Evolutionary conservation across 306 rosid genomes (phyloP).

Genomic region (Prunus padus): DNA sequence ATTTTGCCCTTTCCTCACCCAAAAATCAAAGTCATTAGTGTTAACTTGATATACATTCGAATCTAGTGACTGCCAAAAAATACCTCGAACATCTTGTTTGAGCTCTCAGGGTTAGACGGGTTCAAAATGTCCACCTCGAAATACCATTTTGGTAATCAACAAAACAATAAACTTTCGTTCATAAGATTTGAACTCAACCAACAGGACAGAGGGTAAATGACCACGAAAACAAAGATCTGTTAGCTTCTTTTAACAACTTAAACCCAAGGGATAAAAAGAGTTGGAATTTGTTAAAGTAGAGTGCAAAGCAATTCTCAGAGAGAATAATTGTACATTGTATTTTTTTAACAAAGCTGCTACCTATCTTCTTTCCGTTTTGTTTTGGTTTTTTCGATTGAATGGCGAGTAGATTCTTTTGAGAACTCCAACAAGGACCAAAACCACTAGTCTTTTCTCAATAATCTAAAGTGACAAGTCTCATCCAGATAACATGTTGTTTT

Average conservation of each 20-base stretch:
- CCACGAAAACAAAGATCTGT: too few relatives aligned
- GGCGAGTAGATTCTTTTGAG: too few relatives aligned
- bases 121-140: not conserved
- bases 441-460: not conserved
- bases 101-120: not conserved
- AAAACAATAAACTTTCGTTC: too few relatives aligned
- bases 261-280: not conserved
- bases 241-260: not conserved
- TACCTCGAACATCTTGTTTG: too few relatives aligned
- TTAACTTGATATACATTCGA: too few relatives aligned
- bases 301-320: not conserved
- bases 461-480: conserved; percentile 11
- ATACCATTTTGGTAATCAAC: too few relatives aligned
- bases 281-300: not conserved
- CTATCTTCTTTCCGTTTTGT: too few relatives aligned
- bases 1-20: not conserved
- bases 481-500: conserved; percentile 6
- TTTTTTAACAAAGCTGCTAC: not conserved
- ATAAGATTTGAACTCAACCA: too few relatives aligned
- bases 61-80: not conserved
- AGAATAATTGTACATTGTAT: not conserved
- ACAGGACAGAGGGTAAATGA: too few relatives aligned
- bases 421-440: not conserved
- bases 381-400: too few relatives aligned
- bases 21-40: not conserved